Evolutionary conservation across 2,329 filamentous ascomycete species (phyloP).

Genomic region (Trichophyton mentagrophytes): DNA sequence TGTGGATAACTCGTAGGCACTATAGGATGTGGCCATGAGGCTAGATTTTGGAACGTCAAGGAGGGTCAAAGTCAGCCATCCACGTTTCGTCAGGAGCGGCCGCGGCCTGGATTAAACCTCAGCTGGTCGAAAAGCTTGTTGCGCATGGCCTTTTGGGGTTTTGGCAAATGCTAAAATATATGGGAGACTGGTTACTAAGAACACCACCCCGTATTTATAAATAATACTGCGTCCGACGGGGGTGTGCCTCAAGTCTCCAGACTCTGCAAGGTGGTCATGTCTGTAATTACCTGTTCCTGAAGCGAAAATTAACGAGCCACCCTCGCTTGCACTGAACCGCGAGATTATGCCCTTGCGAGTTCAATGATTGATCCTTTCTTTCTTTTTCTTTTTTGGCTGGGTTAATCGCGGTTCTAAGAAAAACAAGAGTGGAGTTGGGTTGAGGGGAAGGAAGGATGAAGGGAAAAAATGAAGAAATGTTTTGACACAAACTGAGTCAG

Average conservation of each 20-base stretch:
- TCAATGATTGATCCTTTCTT: too few relatives aligned
- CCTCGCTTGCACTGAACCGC: neutral
- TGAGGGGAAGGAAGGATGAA: conserved; percentile 1
- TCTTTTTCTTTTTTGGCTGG: neutral
- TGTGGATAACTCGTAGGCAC: neutral
- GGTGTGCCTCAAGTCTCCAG: neutral
- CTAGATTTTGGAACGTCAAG: neutral
- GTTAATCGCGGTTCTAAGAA: neutral
- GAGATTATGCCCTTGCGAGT: neutral
- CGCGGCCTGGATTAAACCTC: conserved; percentile 4
- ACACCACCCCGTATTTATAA: conserved; percentile 1
- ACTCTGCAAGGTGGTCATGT: neutral
- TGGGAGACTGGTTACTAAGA: neutral
- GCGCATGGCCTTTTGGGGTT: conserved; percentile 1
- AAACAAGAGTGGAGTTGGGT: neutral
- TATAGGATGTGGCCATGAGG: neutral
- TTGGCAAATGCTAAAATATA: neutral
- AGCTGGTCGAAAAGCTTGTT: conserved; percentile 4
- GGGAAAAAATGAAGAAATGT: neutral
- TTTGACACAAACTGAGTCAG: conserved; percentile 4
- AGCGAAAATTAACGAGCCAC: neutral
- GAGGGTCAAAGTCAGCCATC: neutral
- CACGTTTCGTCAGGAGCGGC: neutral
- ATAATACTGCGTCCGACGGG: neutral
- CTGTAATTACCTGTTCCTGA: neutral